Conservation (phyloP, 768 basidiomycete genomes). For the Scleroderma citrinum region DNA sequence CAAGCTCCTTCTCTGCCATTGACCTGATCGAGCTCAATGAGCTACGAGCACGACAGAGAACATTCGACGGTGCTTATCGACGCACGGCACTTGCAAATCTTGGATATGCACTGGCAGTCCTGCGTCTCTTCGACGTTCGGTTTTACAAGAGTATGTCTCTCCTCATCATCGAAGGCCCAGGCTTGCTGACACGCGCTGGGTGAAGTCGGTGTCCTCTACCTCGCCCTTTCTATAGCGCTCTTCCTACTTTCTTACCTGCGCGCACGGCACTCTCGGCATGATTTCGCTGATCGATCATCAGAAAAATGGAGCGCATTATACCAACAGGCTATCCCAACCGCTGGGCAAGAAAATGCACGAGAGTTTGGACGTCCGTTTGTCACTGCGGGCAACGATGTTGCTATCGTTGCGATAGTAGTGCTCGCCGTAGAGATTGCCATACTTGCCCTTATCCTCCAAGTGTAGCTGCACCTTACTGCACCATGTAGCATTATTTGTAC, state of each 20-base stretch:
- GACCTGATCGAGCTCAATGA: slow-evolving; percentile 64
- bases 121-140: slow-evolving; percentile 70
- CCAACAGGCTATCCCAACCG: slow-evolving; percentile 42
- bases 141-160: slow-evolving; percentile 63
- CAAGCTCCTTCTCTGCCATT: slow-evolving; percentile 44
- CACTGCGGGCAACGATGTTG: slow-evolving; percentile 73
- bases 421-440: slow-evolving; percentile 59
- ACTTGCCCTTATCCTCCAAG: slow-evolving; percentile 52
- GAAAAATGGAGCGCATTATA: slow-evolving; percentile 24
- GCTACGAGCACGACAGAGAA: slow-evolving; percentile 72
- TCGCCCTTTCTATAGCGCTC: slow-evolving; percentile 55
- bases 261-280: slow-evolving; percentile 60
- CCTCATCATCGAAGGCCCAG: not conserved
- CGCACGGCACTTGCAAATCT: slow-evolving; percentile 71
- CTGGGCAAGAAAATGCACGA: slow-evolving; percentile 54
- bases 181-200: not conserved
- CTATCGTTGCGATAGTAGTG: slow-evolving; percentile 45
- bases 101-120: slow-evolving; percentile 65
- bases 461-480: slow-evolving; percentile 27
- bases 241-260: slow-evolving; percentile 55
- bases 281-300: slow-evolving; percentile 63
- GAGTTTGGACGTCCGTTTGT: slow-evolving; percentile 74
- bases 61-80: slow-evolving; percentile 78
- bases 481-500: no score
- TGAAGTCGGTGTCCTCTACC: slow-evolving; percentile 56